Percentiles rank a stretch among this genome's conserved stretches.
phyloP scores from a whole-genome alignment of 495 filamentous ascomycete species.

The Hypoxylon lenormandii region DNA sequence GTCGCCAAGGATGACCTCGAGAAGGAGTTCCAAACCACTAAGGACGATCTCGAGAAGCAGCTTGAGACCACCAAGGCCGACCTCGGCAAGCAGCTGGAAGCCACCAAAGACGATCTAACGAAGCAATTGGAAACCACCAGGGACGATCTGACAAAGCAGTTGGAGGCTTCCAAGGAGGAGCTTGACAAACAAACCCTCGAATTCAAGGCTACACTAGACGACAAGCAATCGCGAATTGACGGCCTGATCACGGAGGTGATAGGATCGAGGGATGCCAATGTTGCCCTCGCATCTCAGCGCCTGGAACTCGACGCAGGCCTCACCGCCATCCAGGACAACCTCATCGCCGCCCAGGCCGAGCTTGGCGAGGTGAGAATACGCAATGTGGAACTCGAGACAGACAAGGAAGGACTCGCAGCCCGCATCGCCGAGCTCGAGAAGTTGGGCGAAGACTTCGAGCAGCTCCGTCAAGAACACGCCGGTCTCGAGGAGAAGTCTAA shows the following conservation, averaged over 20 bases:
- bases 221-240: conserved; percentile 48
- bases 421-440: conserved; percentile 42
- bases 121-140: conserved; percentile 34
- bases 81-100: conserved; percentile 33
- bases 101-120: conserved; percentile 39
- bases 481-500: conserved; percentile 44
- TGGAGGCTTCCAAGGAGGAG: conserved; percentile 37
- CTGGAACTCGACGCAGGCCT: conserved; percentile 42
- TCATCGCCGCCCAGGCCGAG: conserved; percentile 39
- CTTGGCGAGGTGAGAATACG: conserved; percentile 39
- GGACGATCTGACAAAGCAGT: conserved; percentile 33
- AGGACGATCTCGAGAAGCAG: conserved; percentile 52
- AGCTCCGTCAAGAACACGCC: conserved; percentile 45
- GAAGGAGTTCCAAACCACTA: conserved; percentile 9
- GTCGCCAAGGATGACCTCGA: conserved; percentile 8
- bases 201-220: conserved; percentile 49
- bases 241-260: conserved; percentile 46
- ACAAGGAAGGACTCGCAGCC: conserved; percentile 43
- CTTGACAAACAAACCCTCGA: conserved; percentile 51
- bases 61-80: conserved; percentile 40
- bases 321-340: conserved; percentile 38
- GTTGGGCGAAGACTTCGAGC: conserved; percentile 43
- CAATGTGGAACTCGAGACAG: conserved; percentile 37
- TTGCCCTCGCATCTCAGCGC: conserved; percentile 45
- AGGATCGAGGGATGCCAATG: conserved; percentile 51